These are phyloP conservation scores for Sphenostylis stenocarpa DNA, from an alignment of 306 rosid genomes.

Conservation along the genomic window DNA sequence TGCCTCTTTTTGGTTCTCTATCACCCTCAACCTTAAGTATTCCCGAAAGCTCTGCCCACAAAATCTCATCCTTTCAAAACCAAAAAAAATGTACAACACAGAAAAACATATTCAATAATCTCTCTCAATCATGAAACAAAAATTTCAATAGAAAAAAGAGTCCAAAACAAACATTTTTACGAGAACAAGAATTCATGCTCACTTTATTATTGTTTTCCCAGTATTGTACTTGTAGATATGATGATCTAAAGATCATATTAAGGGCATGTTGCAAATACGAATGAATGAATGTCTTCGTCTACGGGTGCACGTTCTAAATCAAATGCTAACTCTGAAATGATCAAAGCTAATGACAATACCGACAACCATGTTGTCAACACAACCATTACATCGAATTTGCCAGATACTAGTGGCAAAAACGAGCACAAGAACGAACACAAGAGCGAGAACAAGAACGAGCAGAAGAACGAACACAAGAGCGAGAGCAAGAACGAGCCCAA, in stretches of 20 bases:
- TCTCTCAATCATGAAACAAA: constrained; percentile 18
- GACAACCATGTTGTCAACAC: neutral
- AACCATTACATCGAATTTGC: neutral
- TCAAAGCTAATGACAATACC: constrained; percentile 36
- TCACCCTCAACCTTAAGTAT: constrained; percentile 41
- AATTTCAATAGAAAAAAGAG: neutral
- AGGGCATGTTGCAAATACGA: constrained; percentile 6
- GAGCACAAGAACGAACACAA: too few relatives aligned
- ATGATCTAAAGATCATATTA: constrained; percentile 9
- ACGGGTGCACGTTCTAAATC: constrained; percentile 27
- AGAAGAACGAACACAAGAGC: too few relatives aligned
- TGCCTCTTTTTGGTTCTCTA: constrained; percentile 29
- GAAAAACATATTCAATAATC: neutral
- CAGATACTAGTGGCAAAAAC: constrained; percentile 37
- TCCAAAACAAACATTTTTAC: neutral
- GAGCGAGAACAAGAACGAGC: too few relatives aligned
- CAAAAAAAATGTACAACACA: constrained; percentile 16
- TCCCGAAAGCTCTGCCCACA: constrained; percentile 81
- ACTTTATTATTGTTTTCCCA: neutral
- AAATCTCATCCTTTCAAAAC: constrained; percentile 60
- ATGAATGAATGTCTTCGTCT: constrained; percentile 57
- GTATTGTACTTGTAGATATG: neutral
- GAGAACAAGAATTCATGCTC: neutral
- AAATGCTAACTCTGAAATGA: constrained; percentile 46
- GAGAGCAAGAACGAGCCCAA: too few relatives aligned